Evolutionary conservation across 768 basidiomycete species (phyloP), one percentile per base, ranked within the genome.

Genomic region (Candolleomyces eurysporus): DNA sequence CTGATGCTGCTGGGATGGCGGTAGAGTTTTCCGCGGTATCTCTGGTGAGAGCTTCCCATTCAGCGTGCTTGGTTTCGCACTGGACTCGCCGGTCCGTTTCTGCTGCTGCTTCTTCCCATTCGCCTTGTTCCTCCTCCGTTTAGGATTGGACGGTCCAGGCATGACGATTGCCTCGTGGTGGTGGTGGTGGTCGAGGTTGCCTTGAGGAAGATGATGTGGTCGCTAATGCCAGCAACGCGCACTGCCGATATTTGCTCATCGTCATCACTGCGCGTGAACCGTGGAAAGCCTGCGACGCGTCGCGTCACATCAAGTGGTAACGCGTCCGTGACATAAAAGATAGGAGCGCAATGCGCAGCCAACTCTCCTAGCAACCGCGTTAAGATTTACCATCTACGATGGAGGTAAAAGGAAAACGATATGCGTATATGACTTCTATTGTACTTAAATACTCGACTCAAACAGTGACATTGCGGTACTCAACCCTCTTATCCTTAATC

Each of bases 401-500:
- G 26, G 2, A 4, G 26, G 26, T 4, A 26, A 26, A 26, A 2
- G 26, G 36, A 36, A 36, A 36, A 6, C 6, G 6, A 36, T 7
- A 11, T 36, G 36, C 11, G 6, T 36, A 36, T 36, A 36, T 6
- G 36, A 36, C 36, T 36, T 36, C 36, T 36, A 36, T 36, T 36
- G 36, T 36, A 36, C 36, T 36, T 36, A 1, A 36, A 2, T 36
- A 36, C 36, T 36, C 5, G 3, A 2, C 36, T 6, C 36, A 36
- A 36, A 36, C 36, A 36, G 36, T 36, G 36, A 90, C 86, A 73
- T 96, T 97, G 71, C 86, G 85, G 74, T 94, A 96, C 69, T 94
- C 90, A 46, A 84, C 84, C 48, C 88, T 85, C 80, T 98, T 98
- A 77, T 98, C 94, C 82, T 97, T 98, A 76, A 95, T 88, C 72